Conservation (phyloP, 2,329 filamentous ascomycete species). For the Anthostomella pinea region DNA sequence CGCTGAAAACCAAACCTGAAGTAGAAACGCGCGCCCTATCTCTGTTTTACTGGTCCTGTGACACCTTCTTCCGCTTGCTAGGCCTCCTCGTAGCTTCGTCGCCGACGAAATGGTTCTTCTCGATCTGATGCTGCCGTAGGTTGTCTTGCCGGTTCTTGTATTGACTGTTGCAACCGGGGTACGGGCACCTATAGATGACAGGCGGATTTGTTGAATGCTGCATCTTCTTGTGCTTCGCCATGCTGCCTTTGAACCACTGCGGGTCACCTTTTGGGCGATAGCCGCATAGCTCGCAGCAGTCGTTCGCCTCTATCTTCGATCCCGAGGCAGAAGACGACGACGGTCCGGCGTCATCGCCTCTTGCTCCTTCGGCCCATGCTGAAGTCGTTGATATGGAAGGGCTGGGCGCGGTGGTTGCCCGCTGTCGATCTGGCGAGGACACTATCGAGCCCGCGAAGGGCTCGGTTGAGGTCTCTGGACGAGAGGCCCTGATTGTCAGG, state of each 20-base stretch:
- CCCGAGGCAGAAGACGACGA: constrained; percentile 19
- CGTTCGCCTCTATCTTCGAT: constrained; percentile 41
- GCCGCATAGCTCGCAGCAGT: constrained; percentile 50
- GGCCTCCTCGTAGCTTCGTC: constrained; percentile 36
- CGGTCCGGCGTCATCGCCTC: constrained; percentile 7
- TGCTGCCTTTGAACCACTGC: constrained; percentile 57
- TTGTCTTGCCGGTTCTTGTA: constrained; percentile 57
- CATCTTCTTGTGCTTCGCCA: constrained; percentile 56
- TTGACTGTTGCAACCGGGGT: constrained; percentile 51
- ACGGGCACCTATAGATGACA: constrained; percentile 52
- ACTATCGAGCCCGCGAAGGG: constrained; percentile 16
- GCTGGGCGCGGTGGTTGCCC: constrained; percentile 8
- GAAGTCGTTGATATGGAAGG: constrained; percentile 17
- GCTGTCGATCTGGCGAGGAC: constrained; percentile 15
- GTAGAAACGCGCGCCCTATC: constrained; percentile 6
- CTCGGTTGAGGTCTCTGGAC: constrained; percentile 17
- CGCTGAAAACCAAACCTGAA: constrained; percentile 6
- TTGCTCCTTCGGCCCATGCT: constrained; percentile 9
- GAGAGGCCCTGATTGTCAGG: constrained; percentile 7
- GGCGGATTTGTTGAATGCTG: constrained; percentile 50
- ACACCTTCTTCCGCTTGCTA: constrained; percentile 46
- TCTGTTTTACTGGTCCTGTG: constrained; percentile 7
- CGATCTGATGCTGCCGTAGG: constrained; percentile 53
- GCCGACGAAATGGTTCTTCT: constrained; percentile 54
- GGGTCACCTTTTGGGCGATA: constrained; percentile 56